These are phyloP conservation scores for Cucumis melo DNA, from an alignment of 306 rosid genomes.

Conservation along the genomic window DNA sequence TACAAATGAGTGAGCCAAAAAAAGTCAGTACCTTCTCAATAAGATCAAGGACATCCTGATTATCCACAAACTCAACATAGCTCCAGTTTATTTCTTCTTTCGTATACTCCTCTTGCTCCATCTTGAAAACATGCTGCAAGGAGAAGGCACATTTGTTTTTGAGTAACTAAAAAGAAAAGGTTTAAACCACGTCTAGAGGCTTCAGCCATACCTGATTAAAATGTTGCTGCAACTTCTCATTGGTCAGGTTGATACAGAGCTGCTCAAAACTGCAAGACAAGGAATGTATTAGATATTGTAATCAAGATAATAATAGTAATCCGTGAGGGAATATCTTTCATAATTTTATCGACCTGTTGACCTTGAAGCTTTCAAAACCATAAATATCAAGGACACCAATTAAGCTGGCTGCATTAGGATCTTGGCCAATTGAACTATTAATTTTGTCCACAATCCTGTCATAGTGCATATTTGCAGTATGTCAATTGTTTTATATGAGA, in stretches of 20 bases:
- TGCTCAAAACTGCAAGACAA: slow-evolving; percentile 59
- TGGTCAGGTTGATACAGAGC: slow-evolving; percentile 78
- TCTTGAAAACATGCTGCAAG: slow-evolving; percentile 80
- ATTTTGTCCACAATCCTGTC: slow-evolving; percentile 79
- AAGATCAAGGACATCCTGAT: slow-evolving; percentile 84
- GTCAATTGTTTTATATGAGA: neutral
- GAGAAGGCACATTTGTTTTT: neutral
- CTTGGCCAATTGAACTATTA: slow-evolving; percentile 83
- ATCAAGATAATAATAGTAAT: neutral
- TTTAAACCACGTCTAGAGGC: neutral
- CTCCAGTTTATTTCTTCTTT: slow-evolving; percentile 83
- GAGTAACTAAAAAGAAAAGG: slow-evolving; percentile 9
- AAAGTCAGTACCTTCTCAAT: slow-evolving; percentile 54
- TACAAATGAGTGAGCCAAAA: neutral
- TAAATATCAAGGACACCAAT: slow-evolving; percentile 90
- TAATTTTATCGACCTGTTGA: slow-evolving; percentile 43
- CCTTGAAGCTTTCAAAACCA: slow-evolving; percentile 87
- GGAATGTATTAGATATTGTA: slow-evolving; percentile 6
- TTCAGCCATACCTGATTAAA: slow-evolving; percentile 52
- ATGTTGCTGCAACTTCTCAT: slow-evolving; percentile 87
- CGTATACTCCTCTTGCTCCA: slow-evolving; percentile 95
- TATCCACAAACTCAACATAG: slow-evolving; percentile 79
- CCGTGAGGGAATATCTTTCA: neutral
- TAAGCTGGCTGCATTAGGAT: slow-evolving; percentile 51
- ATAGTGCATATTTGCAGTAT: slow-evolving; percentile 15